Evolutionary conservation across 2,329 filamentous ascomycete genomes (phyloP), one percentile per base, ranked within the genome.

Genomic region (Sporothrix luriei): DNA sequence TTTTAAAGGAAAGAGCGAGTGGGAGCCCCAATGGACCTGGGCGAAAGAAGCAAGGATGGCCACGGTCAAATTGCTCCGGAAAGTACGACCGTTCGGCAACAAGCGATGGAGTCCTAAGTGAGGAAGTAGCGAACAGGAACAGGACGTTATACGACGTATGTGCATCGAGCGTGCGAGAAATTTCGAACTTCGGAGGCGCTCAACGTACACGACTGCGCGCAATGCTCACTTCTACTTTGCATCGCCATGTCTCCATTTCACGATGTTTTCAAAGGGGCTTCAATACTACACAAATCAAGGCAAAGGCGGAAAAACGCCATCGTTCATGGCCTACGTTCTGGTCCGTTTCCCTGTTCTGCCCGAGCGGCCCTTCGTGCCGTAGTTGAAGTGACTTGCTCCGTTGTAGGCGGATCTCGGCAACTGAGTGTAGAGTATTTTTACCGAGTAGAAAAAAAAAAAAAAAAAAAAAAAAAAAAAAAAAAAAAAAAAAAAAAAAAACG

Each of bases 91-190:
- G 33, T 4, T 7, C 33, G 5, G 29, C 33, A 59, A 38, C 9
- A 55, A 55, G 24, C 13, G 38, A 66, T n/a, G 55, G 16, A 43
- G 40, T 13, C 40, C 40, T 4, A 10, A 4, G 51, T 43, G 21
- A 61, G 38, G 54, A 61, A 61, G 21, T 38, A 43, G 57, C 57
- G 57, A 61, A 43, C 38, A 33, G 13, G 57, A 61, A 43, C 38
- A 33, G 13, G 38, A 43, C 10, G 38, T 43, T n/a, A 1, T 33
- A 33, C 9, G 6, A 33, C 7, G 33, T 33, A 33, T 4, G 33
- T 33, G 33, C 33, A 33, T 33, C 33, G 33, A 33, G 9, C 33
- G 33, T 33, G 33, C 33, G 33, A 7, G 9, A 5, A 33, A 33
- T 33, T 33, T 33, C 14, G 33, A 55, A 33, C 10, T 13, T 55